Base-by-base conservation (phyloP, 169 alveolate species). In the Fabrea salina region DNA sequence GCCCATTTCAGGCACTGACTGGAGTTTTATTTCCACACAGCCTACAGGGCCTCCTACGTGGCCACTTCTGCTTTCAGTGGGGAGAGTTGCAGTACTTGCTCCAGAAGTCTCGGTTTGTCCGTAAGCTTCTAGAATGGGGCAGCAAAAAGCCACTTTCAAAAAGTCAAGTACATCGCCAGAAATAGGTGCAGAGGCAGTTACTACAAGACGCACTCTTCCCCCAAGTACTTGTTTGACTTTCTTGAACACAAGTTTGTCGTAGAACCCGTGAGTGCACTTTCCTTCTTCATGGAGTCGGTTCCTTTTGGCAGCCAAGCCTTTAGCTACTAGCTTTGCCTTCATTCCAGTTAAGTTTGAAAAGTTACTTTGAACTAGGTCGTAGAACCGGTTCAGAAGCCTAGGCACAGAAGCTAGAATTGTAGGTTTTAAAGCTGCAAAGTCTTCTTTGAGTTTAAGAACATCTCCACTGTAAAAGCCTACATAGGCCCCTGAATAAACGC, bases 321-420 rank as follows among this genome's bases (percentile, higher is more conserved):
- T 72, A n/a, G 30, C 8, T 2, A 72, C 30, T 6, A 51, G 35
- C 30, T 25, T 50, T 1, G 33, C 32, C 3, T 47, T 50, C 8
- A 11, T 11, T 7, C 22, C 47, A 0, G 80, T 7, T 50, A 0
- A 16, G 1, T 72, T 51, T 11, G 67, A 8, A 7, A 72, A 8
- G 2, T 13, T 22, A 7, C 27, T 37, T 1, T 27, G 86, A 16
- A 97, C 91, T 59, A 91, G 88, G 58, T 94, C 99, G 71, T 95
- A 95, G 39, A 98, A 91, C 77, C 98, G 92, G 80, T 92, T 94
- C 79, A 89, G 90, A n/a, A 97, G 88, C 39, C 99, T 93, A 0
- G 99, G 99, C 19, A 98, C 99, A 32, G 97, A 86, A 47, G 91
- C 76, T 86, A 98, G 95, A 72, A 98, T 74, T 0, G 99, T 94